Conservation (phyloP, 306 rosid genomes). For the Astragalus membranaceus region DNA sequence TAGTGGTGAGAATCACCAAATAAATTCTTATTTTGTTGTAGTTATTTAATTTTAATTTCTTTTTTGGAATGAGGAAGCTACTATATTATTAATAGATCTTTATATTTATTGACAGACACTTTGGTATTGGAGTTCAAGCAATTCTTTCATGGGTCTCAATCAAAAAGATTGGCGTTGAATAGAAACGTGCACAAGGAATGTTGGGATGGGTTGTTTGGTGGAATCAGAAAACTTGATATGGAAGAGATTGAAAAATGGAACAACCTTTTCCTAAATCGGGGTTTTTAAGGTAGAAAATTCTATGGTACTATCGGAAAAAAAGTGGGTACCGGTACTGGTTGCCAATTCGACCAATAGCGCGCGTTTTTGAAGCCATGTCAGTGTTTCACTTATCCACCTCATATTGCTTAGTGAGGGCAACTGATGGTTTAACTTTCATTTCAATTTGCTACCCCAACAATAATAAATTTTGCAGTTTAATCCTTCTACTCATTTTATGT, state of each 20-base stretch:
- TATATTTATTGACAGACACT: neutral
- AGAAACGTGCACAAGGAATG: neutral
- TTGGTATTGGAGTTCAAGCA: neutral
- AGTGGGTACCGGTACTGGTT: too few species aligned
- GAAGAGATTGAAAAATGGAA: neutral
- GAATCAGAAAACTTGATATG: neutral
- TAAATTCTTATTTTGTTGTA: neutral
- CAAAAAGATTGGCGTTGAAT: constrained; percentile 32
- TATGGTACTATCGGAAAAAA: too few species aligned
- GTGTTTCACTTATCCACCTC: too few species aligned
- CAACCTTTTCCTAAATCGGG: neutral
- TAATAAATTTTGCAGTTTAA: too few species aligned
- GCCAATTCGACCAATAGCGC: too few species aligned
- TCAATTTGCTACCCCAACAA: too few species aligned
- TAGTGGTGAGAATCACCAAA: constrained; percentile 40
- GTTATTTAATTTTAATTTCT: neutral
- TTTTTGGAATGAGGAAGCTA: too few species aligned
- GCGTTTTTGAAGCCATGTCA: too few species aligned
- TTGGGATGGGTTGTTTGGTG: neutral
- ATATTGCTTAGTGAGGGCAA: too few species aligned
- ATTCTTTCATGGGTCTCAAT: constrained; percentile 23
- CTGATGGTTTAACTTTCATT: too few species aligned
- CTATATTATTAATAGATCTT: neutral
- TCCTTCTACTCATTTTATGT: too few species aligned
- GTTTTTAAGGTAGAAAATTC: too few species aligned